A percentile compares a stretch with the other conserved stretches of the same genome.
Conservation (phyloP, 306 rosid genomes). For the Hippophae rhamnoides region DNA sequence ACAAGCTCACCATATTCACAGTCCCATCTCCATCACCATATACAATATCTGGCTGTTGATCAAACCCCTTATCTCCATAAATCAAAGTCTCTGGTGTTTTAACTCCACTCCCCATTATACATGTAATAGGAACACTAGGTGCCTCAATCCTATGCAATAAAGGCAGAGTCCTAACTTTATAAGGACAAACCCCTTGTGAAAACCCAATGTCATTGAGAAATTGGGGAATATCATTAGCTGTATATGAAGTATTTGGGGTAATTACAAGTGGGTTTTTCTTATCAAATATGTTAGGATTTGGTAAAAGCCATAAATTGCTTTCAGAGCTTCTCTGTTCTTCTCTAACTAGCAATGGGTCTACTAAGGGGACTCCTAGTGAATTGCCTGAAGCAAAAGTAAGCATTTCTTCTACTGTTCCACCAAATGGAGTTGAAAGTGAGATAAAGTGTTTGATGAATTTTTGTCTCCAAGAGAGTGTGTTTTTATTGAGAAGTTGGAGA, state of each 20-base stretch:
- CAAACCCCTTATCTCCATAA: slow-evolving; percentile 45
- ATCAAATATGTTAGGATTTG: slow-evolving; percentile 52
- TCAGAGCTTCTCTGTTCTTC: slow-evolving; percentile 77
- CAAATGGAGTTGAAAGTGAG: slow-evolving; percentile 83
- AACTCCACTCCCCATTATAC: slow-evolving; percentile 56
- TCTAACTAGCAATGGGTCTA: slow-evolving; percentile 62
- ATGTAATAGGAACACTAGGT: slow-evolving; percentile 63
- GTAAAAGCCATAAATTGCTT: slow-evolving; percentile 79
- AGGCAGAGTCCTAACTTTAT: slow-evolving; percentile 41
- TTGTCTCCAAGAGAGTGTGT: slow-evolving; percentile 50
- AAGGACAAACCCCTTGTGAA: slow-evolving; percentile 53
- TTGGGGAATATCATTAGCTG: slow-evolving; percentile 41
- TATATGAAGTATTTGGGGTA: slow-evolving; percentile 35
- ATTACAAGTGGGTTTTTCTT: slow-evolving; percentile 32
- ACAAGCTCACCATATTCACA: slow-evolving; percentile 65
- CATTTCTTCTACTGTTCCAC: slow-evolving; percentile 64
- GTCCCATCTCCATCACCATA: slow-evolving; percentile 92
- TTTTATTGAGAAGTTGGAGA: slow-evolving; percentile 60
- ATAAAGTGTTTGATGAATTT: slow-evolving; percentile 58
- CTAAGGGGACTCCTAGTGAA: slow-evolving; percentile 70
- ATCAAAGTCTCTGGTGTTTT: slow-evolving; percentile 52
- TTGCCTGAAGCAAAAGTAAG: slow-evolving; percentile 78
- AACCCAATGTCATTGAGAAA: slow-evolving; percentile 68
- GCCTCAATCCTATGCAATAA: slow-evolving; percentile 34
- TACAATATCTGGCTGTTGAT: slow-evolving; percentile 43